phyloP scores from a whole-genome alignment of 2,329 filamentous ascomycete species.

The Leptographium flavum region DNA sequence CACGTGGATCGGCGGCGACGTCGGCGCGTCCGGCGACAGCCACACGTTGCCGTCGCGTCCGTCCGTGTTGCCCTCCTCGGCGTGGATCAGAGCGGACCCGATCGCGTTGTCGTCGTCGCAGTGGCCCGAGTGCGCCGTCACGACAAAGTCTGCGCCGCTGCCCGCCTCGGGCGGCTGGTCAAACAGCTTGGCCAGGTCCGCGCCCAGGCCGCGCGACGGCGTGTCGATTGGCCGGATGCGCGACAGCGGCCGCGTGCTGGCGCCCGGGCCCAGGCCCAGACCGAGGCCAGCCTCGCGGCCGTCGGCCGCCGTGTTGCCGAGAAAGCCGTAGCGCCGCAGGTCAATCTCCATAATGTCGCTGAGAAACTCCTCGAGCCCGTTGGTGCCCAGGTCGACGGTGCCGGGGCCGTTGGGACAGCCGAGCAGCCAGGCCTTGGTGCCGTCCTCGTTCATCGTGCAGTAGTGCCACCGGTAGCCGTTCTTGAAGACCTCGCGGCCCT shows the following conservation, averaged over 20 bases:
- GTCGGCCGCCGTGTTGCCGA: conserved; percentile 59
- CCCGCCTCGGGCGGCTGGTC: conserved; percentile 72
- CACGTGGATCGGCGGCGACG: conserved; percentile 78
- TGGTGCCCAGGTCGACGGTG: conserved; percentile 49
- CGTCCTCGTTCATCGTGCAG: conserved; percentile 87
- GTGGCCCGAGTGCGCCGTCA: conserved; percentile 68
- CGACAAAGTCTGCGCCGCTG: conserved; percentile 78
- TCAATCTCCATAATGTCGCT: conserved; percentile 93
- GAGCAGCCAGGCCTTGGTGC: conserved; percentile 93
- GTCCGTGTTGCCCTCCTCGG: not conserved
- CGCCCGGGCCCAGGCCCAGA: no score
- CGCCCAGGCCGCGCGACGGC: conserved; percentile 57
- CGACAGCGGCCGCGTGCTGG: conserved; percentile 26
- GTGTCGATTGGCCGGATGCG: conserved; percentile 33
- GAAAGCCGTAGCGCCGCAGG: conserved; percentile 75
- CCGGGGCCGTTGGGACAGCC: conserved; percentile 68
- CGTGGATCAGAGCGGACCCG: conserved; percentile 29
- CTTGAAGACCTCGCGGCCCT: conserved; percentile 87
- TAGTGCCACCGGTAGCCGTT: conserved; percentile 95
- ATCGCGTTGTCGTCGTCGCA: conserved; percentile 21
- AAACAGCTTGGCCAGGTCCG: conserved; percentile 76
- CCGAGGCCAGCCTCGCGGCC: conserved; percentile 28
- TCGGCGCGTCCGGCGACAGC: conserved; percentile 47
- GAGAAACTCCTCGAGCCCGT: conserved; percentile 75
- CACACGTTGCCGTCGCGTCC: conserved; percentile 28